Evolutionary conservation across 2,329 filamentous ascomycete species (phyloP).

Genomic region (Xylariaceae sp.): DNA sequence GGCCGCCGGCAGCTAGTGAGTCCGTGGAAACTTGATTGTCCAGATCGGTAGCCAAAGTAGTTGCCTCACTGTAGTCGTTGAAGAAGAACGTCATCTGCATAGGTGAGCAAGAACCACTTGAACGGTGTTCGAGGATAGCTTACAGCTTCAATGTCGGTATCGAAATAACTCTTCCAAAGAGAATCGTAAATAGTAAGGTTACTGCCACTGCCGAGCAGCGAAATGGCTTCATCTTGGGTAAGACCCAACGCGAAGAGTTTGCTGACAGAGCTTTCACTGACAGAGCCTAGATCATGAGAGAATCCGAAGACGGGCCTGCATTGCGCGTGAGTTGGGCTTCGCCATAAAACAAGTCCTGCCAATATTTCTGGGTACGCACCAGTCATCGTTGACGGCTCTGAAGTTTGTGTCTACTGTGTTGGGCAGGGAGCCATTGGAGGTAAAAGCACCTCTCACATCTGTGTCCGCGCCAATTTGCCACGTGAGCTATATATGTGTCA

Average conservation of each 20-base stretch:
- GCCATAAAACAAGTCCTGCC: too few species aligned
- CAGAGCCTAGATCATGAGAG: conserved; percentile 53
- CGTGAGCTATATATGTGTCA: conserved; percentile 43
- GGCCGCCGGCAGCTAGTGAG: conserved; percentile 61
- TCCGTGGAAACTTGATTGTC: conserved; percentile 66
- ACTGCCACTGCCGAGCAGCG: conserved; percentile 66
- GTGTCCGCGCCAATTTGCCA: conserved; percentile 67
- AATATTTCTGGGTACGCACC: conserved; percentile 19
- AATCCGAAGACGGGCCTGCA: conserved; percentile 76
- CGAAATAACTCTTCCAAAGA: conserved; percentile 73
- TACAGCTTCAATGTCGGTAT: conserved; percentile 53
- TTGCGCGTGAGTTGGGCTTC: too few species aligned
- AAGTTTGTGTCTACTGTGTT: conserved; percentile 63
- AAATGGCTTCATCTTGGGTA: conserved; percentile 70
- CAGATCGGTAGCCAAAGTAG: conserved; percentile 54
- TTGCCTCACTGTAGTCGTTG: conserved; percentile 63
- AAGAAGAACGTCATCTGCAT: conserved; percentile 64
- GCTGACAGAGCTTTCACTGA: conserved; percentile 32
- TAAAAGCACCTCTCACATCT: conserved; percentile 63
- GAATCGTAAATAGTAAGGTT: conserved; percentile 62
- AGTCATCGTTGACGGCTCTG: conserved; percentile 63
- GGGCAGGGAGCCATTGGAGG: conserved; percentile 55
- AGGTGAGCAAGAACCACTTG: conserved; percentile 5
- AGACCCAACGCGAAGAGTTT: conserved; percentile 72
- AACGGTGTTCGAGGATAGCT: conserved; percentile 13